Conservation (phyloP, 2,329 filamentous ascomycete species). For the Aureobasidium vineae region DNA sequence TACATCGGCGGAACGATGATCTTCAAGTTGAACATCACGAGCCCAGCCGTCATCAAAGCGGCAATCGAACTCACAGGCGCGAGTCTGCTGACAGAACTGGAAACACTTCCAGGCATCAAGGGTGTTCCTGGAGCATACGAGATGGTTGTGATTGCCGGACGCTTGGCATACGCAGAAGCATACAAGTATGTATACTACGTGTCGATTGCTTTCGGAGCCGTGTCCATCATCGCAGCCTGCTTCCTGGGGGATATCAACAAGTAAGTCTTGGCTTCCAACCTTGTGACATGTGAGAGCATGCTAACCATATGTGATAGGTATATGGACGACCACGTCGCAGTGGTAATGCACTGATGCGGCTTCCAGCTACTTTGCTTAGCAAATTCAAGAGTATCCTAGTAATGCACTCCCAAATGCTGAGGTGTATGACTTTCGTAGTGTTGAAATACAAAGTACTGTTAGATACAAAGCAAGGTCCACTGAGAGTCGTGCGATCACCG, state of each 20-base stretch:
- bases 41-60: constrained; percentile 47
- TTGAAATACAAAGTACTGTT: too few species aligned
- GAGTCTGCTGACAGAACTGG: constrained; percentile 52
- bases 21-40: constrained; percentile 51
- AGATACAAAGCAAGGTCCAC: too few species aligned
- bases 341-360: constrained; percentile 27
- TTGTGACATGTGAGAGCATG: too few species aligned
- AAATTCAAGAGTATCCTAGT: not conserved
- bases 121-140: constrained; percentile 52
- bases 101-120: constrained; percentile 53
- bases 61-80: constrained; percentile 56
- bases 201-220: constrained; percentile 60
- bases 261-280: not conserved
- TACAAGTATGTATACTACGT: constrained; percentile 63
- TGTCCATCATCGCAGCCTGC: constrained; percentile 57
- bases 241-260: constrained; percentile 52
- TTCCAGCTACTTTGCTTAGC: not conserved
- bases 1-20: constrained; percentile 55
- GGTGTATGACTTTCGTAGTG: too few species aligned
- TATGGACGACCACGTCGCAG: constrained; percentile 34
- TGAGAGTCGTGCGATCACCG: too few species aligned
- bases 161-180: constrained; percentile 56
- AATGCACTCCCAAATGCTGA: too few species aligned
- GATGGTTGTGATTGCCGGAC: constrained; percentile 56
- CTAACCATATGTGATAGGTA: too few species aligned